These are phyloP conservation scores for Suillus placidus DNA, from an alignment of 768 basidiomycete genomes.

Conservation along the genomic window DNA sequence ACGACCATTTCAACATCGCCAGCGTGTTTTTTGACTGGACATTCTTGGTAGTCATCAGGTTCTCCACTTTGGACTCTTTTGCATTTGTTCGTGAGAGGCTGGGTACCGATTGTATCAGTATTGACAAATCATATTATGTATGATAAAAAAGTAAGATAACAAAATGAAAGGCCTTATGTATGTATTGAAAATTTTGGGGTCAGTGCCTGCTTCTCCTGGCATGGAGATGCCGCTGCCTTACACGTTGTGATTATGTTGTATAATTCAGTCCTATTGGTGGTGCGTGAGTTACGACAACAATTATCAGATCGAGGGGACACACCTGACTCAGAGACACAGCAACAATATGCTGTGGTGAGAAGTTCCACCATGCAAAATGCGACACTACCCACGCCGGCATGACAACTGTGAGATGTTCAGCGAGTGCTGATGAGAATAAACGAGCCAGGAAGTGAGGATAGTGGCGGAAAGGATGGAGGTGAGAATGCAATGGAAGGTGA, in stretches of 20 bases:
- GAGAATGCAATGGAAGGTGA: too few species aligned
- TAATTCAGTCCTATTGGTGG: too few species aligned
- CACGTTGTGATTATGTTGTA: too few species aligned
- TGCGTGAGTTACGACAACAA: too few species aligned
- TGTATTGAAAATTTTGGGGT: too few species aligned
- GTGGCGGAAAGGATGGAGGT: background rate
- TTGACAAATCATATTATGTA: too few species aligned
- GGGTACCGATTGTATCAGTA: conserved; percentile 47
- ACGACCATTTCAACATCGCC: conserved; percentile 78
- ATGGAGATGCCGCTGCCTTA: too few species aligned
- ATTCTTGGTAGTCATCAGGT: conserved; percentile 41
- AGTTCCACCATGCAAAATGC: conserved; percentile 8
- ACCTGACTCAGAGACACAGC: background rate
- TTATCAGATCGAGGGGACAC: too few species aligned
- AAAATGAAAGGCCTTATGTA: too few species aligned
- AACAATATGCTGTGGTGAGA: background rate
- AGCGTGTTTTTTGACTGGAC: conserved; percentile 52
- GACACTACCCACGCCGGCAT: conserved; percentile 11
- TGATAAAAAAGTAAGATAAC: too few species aligned
- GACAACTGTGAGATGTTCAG: background rate
- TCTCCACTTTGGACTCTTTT: conserved; percentile 48
- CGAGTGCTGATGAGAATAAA: background rate
- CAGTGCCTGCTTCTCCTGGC: too few species aligned
- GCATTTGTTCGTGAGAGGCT: conserved; percentile 51
- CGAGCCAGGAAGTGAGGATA: background rate